Conservation (phyloP, 1,139 yeast species). For the Suhomyces yuchorum region DNA sequence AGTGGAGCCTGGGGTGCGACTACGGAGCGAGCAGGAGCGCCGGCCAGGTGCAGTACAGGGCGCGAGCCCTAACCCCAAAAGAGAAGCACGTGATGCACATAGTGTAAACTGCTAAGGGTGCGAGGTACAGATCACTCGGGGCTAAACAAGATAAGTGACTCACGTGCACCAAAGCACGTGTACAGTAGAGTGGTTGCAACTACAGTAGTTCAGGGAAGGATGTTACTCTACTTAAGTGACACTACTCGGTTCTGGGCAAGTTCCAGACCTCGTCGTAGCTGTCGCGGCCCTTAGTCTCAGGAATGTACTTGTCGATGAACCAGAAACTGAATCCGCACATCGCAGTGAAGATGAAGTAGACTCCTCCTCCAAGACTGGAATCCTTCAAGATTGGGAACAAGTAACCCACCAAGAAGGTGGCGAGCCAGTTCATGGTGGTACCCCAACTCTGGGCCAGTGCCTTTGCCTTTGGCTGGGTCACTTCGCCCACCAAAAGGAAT, state of each 20-base stretch:
- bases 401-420: conserved; percentile 81
- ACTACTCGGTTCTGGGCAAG: conserved; percentile 11
- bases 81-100: conserved; percentile 2
- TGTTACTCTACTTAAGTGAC: not conserved
- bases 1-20: conserved; percentile 7
- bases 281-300: conserved; percentile 76
- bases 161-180: no score
- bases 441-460: conserved; percentile 94
- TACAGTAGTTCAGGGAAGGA: not conserved
- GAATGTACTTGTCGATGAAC: conserved; percentile 55
- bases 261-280: conserved; percentile 66
- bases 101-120: no score
- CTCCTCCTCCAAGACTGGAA: conserved; percentile 68
- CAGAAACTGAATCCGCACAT: conserved; percentile 52
- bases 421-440: conserved; percentile 86
- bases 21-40: not conserved
- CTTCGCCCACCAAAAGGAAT: conserved; percentile 83
- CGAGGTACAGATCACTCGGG: no score
- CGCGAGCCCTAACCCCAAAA: conserved; percentile 5
- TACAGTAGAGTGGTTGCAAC: conserved; percentile 2
- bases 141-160: no score
- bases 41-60: conserved; percentile 2
- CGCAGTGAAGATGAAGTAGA: conserved; percentile 71
- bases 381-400: conserved; percentile 73
- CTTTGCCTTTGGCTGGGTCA: conserved; percentile 76